These are phyloP conservation scores for Silene noctiflora DNA, from an alignment of 179 eudicot species.

Conservation along the genomic window DNA sequence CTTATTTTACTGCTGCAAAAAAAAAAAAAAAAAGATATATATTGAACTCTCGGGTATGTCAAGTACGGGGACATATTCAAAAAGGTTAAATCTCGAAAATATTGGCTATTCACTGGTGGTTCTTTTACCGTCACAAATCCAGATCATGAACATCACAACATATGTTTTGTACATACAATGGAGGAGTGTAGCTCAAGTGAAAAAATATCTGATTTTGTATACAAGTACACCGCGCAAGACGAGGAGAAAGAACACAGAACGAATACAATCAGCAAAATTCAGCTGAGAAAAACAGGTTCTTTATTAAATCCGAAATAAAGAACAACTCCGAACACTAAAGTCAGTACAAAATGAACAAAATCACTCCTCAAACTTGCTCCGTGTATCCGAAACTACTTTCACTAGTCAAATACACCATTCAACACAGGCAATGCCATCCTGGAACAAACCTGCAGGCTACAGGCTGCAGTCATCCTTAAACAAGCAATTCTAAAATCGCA, in stretches of 20 bases:
- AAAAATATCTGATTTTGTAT: neutral
- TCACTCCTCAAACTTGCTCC: conserved; percentile 1
- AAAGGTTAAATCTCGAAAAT: too few species aligned
- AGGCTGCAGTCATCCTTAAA: neutral
- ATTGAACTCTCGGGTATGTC: too few species aligned
- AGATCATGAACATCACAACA: too few species aligned
- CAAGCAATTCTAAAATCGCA: conserved; percentile 14
- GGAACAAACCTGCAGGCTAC: neutral
- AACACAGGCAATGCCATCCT: conserved; percentile 4
- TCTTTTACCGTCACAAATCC: too few species aligned
- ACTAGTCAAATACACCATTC: conserved; percentile 12
- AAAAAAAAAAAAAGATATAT: too few species aligned
- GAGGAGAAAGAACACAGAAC: neutral
- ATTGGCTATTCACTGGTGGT: too few species aligned
- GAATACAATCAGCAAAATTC: conserved; percentile 1
- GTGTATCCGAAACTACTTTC: neutral
- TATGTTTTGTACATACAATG: too few species aligned
- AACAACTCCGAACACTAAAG: neutral
- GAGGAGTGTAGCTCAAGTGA: too few species aligned
- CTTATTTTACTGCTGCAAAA: too few species aligned
- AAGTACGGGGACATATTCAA: too few species aligned
- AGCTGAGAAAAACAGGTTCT: neutral
- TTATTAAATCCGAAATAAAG: neutral
- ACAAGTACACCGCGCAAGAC: neutral
- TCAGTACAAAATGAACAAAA: neutral